Evolutionary conservation across 345 rosid species (phyloP).

Genomic region (Erucastrum elatum): DNA sequence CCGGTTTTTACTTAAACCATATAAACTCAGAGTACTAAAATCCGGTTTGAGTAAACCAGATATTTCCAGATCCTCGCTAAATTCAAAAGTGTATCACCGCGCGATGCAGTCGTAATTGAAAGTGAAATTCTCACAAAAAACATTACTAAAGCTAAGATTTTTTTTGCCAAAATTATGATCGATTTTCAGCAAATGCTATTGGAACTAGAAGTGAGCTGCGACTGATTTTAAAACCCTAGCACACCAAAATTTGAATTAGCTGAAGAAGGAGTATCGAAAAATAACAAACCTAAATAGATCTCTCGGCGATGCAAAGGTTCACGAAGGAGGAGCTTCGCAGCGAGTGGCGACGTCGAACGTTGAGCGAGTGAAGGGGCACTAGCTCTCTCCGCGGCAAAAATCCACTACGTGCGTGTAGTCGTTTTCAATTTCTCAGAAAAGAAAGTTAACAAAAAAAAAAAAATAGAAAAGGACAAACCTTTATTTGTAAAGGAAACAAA

Average conservation of each 20-base stretch:
- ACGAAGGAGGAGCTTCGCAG: not conserved
- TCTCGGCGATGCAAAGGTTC: not conserved
- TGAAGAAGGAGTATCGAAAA: not conserved
- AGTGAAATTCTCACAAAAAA: too few relatives aligned
- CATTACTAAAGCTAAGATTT: too few relatives aligned
- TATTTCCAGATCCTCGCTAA: not conserved
- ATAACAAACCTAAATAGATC: constrained; percentile 2
- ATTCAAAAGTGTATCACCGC: not conserved
- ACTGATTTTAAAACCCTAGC: constrained; percentile 3
- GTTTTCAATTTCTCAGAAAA: not conserved
- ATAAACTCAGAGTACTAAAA: not conserved
- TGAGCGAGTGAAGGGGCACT: not conserved
- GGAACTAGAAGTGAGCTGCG: not conserved
- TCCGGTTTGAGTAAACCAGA: constrained; percentile 26
- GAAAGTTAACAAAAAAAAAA: too few relatives aligned
- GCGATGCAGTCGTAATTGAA: not conserved
- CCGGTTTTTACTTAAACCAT: constrained; percentile 19
- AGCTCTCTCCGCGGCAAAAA: constrained; percentile 27
- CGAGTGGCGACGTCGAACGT: not conserved
- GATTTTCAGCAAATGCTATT: too few relatives aligned
- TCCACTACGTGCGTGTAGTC: not conserved
- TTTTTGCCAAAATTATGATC: too few relatives aligned
- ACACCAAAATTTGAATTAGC: not conserved
- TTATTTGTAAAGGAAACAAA: not conserved
- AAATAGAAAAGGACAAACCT: constrained; percentile 9